These are phyloP conservation scores for Hevea brasiliensis DNA, from an alignment of 345 rosid species.

Conservation along the genomic window DNA sequence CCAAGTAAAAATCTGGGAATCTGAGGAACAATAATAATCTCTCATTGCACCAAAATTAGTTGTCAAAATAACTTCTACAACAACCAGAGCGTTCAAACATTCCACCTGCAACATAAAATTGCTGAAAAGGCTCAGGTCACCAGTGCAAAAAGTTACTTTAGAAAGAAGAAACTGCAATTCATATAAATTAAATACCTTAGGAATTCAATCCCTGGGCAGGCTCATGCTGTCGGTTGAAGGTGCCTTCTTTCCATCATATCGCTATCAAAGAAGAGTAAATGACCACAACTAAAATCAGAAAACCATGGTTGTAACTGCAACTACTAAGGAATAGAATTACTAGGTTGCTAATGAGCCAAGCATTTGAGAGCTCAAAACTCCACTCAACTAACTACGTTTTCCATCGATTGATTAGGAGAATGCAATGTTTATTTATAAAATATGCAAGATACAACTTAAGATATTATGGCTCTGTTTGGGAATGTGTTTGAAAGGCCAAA, in stretches of 20 bases:
- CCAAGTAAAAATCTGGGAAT: constrained; percentile 15
- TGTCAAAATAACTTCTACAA: constrained; percentile 11
- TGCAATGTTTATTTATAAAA: too few relatives aligned
- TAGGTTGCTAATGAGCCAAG: background rate
- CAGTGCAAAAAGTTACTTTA: background rate
- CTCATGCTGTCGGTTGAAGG: constrained; percentile 47
- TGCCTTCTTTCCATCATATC: constrained; percentile 61
- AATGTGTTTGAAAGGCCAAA: too few relatives aligned
- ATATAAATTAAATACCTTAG: constrained; percentile 23
- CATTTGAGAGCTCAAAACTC: too few relatives aligned
- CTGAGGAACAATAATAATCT: constrained; percentile 11
- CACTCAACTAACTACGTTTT: too few relatives aligned
- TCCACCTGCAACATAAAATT: constrained; percentile 19
- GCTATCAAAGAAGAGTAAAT: constrained; percentile 39
- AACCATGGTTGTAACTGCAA: background rate
- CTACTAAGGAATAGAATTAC: background rate
- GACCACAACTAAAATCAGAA: background rate
- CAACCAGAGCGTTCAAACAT: constrained; percentile 25
- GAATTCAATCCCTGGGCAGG: constrained; percentile 43
- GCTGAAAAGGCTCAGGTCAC: constrained; percentile 7
- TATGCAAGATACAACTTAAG: too few relatives aligned
- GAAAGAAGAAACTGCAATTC: background rate
- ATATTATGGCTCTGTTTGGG: too few relatives aligned
- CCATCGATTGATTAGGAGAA: too few relatives aligned
- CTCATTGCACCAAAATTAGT: constrained; percentile 16